A percentile compares a stretch with the other conserved stretches of the same genome.
Conservation (phyloP, 208 protist species). For the Tritrichomonas foetus region DNA sequence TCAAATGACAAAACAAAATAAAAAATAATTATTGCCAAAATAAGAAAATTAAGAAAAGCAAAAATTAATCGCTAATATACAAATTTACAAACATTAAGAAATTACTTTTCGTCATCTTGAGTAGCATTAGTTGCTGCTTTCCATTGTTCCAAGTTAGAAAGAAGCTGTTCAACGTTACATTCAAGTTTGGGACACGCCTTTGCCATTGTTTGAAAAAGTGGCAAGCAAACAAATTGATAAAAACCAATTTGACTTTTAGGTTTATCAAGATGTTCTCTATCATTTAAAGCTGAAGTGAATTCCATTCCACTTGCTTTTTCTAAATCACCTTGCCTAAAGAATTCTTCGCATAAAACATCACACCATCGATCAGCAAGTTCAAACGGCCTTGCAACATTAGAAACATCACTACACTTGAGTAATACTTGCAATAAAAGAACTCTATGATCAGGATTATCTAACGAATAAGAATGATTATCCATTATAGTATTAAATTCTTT, state of each 20-base stretch:
- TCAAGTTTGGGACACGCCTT: neutral
- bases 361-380: neutral
- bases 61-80: no score
- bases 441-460: neutral
- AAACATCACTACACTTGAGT: neutral
- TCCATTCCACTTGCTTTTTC: neutral
- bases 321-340: neutral
- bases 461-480: neutral
- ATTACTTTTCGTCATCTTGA: no score
- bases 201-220: neutral
- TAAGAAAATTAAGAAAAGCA: no score
- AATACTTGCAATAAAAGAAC: neutral
- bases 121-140: no score
- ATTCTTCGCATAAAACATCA: neutral
- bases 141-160: neutral
- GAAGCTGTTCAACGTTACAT: neutral
- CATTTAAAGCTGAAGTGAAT: neutral
- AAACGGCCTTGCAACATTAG: neutral
- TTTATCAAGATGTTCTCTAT: neutral
- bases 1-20: no score
- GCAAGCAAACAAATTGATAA: neutral
- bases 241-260: neutral
- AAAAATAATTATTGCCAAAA: no score
- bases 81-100: no score
- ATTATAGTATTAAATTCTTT: neutral